Evolutionary conservation across 148 eudicot genomes (phyloP).

Genomic region (Nepenthes mirabilis): DNA sequence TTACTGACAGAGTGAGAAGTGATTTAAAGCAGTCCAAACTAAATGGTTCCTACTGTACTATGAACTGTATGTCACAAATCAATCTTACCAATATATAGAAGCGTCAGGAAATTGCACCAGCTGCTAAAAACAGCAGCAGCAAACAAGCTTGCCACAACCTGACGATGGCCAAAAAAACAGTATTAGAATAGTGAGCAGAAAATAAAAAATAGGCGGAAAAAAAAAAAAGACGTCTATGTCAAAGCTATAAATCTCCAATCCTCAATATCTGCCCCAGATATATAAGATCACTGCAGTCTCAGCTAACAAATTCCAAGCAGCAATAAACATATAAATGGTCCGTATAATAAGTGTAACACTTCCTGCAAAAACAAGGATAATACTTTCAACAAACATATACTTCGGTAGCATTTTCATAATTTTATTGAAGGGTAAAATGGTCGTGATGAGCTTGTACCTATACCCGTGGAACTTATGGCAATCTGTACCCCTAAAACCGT

Average conservation of each 20-base stretch:
- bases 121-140: conserved; percentile 69
- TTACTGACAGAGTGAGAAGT: background rate
- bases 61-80: background rate
- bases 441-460: no score
- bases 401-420: no score
- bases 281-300: no score
- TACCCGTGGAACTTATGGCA: no score
- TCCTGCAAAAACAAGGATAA: no score
- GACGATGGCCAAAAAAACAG: conserved; percentile 3
- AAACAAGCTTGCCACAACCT: conserved; percentile 51
- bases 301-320: no score
- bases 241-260: background rate
- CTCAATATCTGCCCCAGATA: no score
- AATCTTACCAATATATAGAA: conserved; percentile 63
- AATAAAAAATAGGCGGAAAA: background rate
- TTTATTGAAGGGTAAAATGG: no score
- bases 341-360: no score
- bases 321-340: no score
- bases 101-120: conserved; percentile 85
- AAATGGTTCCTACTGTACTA: background rate
- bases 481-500: no score
- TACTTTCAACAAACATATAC: no score
- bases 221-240: background rate
- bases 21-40: background rate
- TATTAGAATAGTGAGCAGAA: background rate